A percentile compares a stretch with the other conserved stretches of the same genome.
phyloP scores from a whole-genome alignment of 148 eudicot species.

The Camellia japonica region DNA sequence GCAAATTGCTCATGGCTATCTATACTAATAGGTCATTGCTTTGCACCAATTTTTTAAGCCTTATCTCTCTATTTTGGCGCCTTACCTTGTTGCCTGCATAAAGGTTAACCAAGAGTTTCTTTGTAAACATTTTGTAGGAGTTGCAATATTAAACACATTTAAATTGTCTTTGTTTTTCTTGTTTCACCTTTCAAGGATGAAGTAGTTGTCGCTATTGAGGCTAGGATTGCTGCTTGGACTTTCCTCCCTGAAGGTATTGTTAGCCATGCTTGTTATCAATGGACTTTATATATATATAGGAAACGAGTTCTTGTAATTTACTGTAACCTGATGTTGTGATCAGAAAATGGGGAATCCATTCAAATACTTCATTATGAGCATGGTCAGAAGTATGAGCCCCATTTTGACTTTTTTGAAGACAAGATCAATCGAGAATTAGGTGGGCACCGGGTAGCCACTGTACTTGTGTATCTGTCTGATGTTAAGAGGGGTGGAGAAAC shows the following conservation, averaged over 20 bases:
- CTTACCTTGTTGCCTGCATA: too few species aligned
- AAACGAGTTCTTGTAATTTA: neutral
- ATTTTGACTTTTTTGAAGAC: slow-evolving; percentile 77
- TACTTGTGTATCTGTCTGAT: slow-evolving; percentile 84
- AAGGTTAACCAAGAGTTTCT: neutral
- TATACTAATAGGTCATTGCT: too few species aligned
- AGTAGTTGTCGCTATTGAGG: slow-evolving; percentile 64
- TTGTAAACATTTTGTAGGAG: neutral
- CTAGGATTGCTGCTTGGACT: slow-evolving; percentile 85
- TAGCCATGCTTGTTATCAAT: slow-evolving; percentile 1
- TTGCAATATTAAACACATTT: neutral
- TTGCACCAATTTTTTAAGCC: too few species aligned
- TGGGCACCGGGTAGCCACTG: slow-evolving; percentile 86
- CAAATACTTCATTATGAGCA: slow-evolving; percentile 78
- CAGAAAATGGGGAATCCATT: slow-evolving; percentile 89
- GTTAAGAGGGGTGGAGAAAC: slow-evolving; percentile 92
- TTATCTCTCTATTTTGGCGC: too few species aligned
- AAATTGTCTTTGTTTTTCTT: neutral
- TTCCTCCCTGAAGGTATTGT: slow-evolving; percentile 79
- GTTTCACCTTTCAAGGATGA: slow-evolving; percentile 52
- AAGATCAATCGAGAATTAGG: slow-evolving; percentile 67
- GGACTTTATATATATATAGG: neutral
- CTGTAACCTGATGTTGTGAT: slow-evolving; percentile 12
- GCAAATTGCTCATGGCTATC: too few species aligned
- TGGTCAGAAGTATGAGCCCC: slow-evolving; percentile 93